Percentiles rank a stretch among this genome's conserved stretches.
These are phyloP conservation scores for Alternaria arborescens DNA, from an alignment of 2,329 filamentous ascomycete species.

Conservation along the genomic window DNA sequence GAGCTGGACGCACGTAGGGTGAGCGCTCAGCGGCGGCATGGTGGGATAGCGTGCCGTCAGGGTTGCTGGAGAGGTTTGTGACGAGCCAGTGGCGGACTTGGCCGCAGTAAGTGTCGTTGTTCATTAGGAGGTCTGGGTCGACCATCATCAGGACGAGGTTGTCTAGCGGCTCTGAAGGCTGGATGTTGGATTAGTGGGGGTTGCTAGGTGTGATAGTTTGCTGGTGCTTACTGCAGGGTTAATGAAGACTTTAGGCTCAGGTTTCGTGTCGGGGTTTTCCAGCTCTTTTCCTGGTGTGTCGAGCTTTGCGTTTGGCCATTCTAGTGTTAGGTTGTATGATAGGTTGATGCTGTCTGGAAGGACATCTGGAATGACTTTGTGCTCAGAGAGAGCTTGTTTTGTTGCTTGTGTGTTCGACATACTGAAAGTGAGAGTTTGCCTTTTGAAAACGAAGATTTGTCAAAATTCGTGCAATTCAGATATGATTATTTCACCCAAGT, in stretches of 20 bases:
- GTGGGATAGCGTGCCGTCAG: slow-evolving; percentile 18
- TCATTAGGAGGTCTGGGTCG: slow-evolving; percentile 35
- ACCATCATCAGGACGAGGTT: slow-evolving; percentile 31
- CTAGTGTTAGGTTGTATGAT: slow-evolving; percentile 22
- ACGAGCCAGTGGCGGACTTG: slow-evolving; percentile 37
- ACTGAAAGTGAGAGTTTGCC: background rate
- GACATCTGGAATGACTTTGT: slow-evolving; percentile 33
- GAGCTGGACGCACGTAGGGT: slow-evolving; percentile 30
- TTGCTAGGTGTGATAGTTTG: no score
- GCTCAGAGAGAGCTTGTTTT: slow-evolving; percentile 14
- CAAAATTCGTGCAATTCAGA: background rate
- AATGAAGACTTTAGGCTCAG: slow-evolving; percentile 25
- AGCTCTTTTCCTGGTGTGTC: slow-evolving; percentile 25
- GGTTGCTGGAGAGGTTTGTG: slow-evolving; percentile 22
- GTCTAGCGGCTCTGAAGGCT: slow-evolving; percentile 22
- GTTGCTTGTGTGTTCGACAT: slow-evolving; percentile 15
- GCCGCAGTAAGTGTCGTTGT: slow-evolving; percentile 31
- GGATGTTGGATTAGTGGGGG: background rate
- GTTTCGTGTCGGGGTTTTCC: slow-evolving; percentile 25
- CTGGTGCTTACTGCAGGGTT: slow-evolving; percentile 17
- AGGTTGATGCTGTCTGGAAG: slow-evolving; percentile 17
- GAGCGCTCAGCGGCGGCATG: slow-evolving; percentile 19
- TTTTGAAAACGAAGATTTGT: no score
- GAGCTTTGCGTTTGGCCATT: slow-evolving; percentile 26
- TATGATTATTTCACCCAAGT: background rate